Evolutionary conservation across 805 yeast genomes (phyloP).

Genomic region (Candida maris): DNA sequence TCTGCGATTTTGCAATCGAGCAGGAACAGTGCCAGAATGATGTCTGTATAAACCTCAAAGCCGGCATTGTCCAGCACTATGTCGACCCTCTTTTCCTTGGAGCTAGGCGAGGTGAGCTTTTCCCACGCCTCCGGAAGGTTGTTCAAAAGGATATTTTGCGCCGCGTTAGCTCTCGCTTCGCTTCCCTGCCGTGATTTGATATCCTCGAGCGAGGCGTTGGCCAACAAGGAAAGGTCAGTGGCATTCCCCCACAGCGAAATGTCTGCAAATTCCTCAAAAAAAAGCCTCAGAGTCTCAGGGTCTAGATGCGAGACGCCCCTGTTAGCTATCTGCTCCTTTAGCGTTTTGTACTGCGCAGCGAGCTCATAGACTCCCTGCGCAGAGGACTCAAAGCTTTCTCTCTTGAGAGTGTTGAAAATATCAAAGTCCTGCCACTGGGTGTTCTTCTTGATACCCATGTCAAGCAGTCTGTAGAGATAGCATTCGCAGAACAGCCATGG

Average conservation of each 20-base stretch:
- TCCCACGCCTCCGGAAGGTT: conserved; percentile 72
- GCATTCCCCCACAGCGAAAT: conserved; percentile 98
- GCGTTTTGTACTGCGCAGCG: conserved; percentile 56
- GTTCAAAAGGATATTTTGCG: conserved; percentile 71
- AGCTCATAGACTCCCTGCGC: conserved; percentile 76
- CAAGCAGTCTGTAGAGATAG: conserved; percentile 68
- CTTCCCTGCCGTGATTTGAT: conserved; percentile 89
- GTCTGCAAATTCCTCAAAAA: conserved; percentile 81
- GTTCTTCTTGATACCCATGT: conserved; percentile 39
- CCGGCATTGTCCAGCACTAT: conserved; percentile 92
- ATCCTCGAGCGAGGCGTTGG: conserved; percentile 86
- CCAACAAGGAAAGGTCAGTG: conserved; percentile 85
- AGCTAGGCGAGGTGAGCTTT: conserved; percentile 29
- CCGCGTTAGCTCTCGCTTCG: conserved; percentile 77
- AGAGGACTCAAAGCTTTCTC: conserved; percentile 71
- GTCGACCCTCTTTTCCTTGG: conserved; percentile 56
- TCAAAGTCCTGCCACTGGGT: conserved; percentile 59
- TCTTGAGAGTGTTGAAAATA: conserved; percentile 66
- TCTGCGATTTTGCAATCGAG: conserved; percentile 66
- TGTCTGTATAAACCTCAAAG: conserved; percentile 88
- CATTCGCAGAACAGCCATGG: conserved; percentile 93
- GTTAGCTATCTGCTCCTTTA: conserved; percentile 29
- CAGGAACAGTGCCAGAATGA: conserved; percentile 59
- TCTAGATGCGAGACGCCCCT: conserved; percentile 22
- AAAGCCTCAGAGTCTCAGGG: conserved; percentile 43